Evolutionary conservation across 345 rosid genomes (phyloP).

Genomic region (Erucastrum elatum): DNA sequence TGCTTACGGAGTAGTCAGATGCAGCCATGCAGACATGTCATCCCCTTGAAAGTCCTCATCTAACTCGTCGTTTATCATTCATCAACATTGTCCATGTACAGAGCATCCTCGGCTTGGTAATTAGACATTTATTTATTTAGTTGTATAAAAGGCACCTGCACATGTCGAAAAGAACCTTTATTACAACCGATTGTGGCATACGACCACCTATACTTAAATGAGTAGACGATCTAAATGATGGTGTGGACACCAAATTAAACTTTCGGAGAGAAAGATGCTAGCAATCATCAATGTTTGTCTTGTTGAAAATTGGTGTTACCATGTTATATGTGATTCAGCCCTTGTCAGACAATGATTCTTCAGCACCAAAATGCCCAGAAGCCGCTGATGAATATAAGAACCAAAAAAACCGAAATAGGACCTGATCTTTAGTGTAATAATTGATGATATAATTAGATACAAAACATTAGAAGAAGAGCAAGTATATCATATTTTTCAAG

Average conservation of each 20-base stretch:
- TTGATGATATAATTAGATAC: slow-evolving; percentile 27
- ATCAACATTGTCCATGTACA: not conserved
- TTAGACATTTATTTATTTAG: not conserved
- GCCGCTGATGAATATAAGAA: not conserved
- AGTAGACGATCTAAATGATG: not conserved
- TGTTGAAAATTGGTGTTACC: slow-evolving; percentile 42
- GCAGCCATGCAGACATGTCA: not conserved
- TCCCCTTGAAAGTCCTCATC: not conserved
- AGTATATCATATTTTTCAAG: slow-evolving; percentile 24
- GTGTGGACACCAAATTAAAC: not conserved
- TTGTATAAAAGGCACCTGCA: not conserved
- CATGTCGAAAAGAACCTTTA: not conserved
- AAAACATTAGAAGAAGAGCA: slow-evolving; percentile 30
- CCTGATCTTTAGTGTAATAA: slow-evolving; percentile 67
- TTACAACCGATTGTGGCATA: not conserved
- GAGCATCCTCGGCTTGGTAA: not conserved
- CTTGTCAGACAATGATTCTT: slow-evolving; percentile 86
- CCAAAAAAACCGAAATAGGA: slow-evolving; percentile 30
- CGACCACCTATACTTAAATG: not conserved
- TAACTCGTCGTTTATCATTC: not conserved
- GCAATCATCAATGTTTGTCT: not conserved
- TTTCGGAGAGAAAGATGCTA: not conserved
- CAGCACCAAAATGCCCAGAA: slow-evolving; percentile 87
- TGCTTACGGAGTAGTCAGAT: not conserved
- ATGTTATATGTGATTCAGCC: slow-evolving; percentile 76